phyloP scores from a whole-genome alignment of 2,329 filamentous ascomycete species.

The Microcyclospora tardicrescens region DNA sequence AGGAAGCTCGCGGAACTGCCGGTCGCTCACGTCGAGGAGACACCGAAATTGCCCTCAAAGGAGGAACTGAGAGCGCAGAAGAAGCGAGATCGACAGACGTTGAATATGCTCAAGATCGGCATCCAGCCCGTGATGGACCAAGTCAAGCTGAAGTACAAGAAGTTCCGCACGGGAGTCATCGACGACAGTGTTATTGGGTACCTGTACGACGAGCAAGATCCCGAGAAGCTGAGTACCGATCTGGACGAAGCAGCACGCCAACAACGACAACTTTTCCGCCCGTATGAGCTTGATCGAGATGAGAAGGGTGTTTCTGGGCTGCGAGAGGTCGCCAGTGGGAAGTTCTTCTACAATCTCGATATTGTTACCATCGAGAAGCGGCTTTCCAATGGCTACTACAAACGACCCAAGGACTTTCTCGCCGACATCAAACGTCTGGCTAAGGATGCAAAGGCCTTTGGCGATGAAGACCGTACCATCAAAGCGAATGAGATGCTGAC shows the following conservation, averaged over 20 bases:
- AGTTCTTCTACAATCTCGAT: conserved; percentile 92
- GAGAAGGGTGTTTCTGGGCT: conserved; percentile 66
- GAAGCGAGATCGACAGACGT: conserved; percentile 66
- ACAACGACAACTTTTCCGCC: conserved; percentile 47
- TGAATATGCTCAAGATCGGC: conserved; percentile 78
- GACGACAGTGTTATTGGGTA: conserved; percentile 63
- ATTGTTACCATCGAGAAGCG: conserved; percentile 87
- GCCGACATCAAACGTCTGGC: conserved; percentile 74
- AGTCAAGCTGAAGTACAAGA: conserved; percentile 78
- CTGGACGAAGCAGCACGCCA: conserved; percentile 41
- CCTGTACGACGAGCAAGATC: conserved; percentile 71
- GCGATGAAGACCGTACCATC: conserved; percentile 69
- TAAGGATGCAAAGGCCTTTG: conserved; percentile 69
- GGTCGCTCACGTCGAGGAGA: conserved; percentile 54
- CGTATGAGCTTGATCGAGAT: conserved; percentile 69
- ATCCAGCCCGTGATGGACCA: conserved; percentile 96
- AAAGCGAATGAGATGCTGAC: conserved; percentile 84
- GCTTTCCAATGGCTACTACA: conserved; percentile 94
- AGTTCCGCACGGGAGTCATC: conserved; percentile 71
- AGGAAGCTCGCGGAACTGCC: conserved; percentile 66
- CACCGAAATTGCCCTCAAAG: conserved; percentile 49
- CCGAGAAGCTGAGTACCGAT: conserved; percentile 49
- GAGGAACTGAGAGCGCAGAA: conserved; percentile 69
- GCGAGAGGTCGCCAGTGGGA: conserved; percentile 59
- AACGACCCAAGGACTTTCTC: conserved; percentile 76